phyloP scores from a whole-genome alignment of 768 basidiomycete species.

The Mycena vulgaris region DNA sequence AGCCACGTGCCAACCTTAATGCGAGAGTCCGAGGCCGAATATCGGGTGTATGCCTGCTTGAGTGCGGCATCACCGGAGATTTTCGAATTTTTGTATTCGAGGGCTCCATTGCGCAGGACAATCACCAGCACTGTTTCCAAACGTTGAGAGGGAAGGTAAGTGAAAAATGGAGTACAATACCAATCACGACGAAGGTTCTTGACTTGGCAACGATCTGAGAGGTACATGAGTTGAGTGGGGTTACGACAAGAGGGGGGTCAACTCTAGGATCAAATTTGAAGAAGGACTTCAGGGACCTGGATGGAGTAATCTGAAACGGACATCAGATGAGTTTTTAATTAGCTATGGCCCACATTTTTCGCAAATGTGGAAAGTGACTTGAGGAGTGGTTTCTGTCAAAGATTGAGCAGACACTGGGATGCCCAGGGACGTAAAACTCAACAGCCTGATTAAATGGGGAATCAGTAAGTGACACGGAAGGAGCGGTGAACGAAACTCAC shows the following conservation, averaged over 20 bases:
- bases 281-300: background rate
- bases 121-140: slow-evolving; percentile 4
- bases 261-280: no score
- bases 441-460: background rate
- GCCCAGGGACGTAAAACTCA: background rate
- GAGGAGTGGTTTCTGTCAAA: slow-evolving; percentile 17
- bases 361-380: slow-evolving; percentile 11
- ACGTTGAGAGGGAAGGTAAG: background rate
- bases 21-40: slow-evolving; percentile 1
- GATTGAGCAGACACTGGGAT: background rate
- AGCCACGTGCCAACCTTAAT: slow-evolving; percentile 10
- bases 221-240: background rate
- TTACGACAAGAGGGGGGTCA: no score
- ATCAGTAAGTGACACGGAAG: no score
- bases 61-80: background rate
- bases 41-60: slow-evolving; percentile 15
- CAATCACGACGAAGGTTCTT: background rate
- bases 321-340: background rate
- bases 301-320: slow-evolving; percentile 13
- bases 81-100: slow-evolving; percentile 8
- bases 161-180: background rate
- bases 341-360: background rate
- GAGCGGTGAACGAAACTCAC: background rate
- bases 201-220: background rate
- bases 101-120: slow-evolving; percentile 13